Evolutionary conservation across 768 basidiomycete species (phyloP), one percentile per base, ranked within the genome.

Genomic region (Trametes cinnabarina): DNA sequence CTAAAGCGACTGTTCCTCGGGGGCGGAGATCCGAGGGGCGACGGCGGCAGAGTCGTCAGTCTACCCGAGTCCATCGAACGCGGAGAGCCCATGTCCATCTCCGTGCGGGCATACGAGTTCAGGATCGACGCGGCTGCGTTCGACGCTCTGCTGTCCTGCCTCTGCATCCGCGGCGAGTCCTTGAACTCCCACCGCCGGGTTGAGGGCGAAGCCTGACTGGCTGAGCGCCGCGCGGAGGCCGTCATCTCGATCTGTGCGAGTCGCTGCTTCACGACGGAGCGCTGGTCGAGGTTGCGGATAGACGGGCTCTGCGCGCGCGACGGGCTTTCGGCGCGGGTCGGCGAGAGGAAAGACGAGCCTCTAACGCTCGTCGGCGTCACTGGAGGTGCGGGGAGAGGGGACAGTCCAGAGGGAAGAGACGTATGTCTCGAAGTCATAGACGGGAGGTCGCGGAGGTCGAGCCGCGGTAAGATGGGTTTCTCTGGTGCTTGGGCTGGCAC

Each of bases 191-290:
- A 53, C 8, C 32, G 43, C 12, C 47, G 53, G 34, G 53, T 23
- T 49, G 47, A 19, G 17, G 58, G 22, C 34, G 48, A 41, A 37
- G 40, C 25, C 9, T 59, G 69, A 57, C 47, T 72, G 60, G 22
- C 35, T n/a, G 52, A 28, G 41, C 57, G 53, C 4, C 47, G 12
- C 2, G 63, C 54, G 19, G 61, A 65, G 37, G 40, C 56, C 39
- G 42, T 67, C 25, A 68, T 61, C 64, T 86, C 79, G 11, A 88
- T 80, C 63, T 87, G 79, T 10, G 83, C 82, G 14, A 87, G 76
- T 34, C 87, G 83, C 61, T 85, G 81, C 58, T 80, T 82, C 44
- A 90, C 88, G 22, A 88, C 79, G 7, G 86, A 88, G 37, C 82
- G 69, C 53, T 78, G 77, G 57, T 77, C 80, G 15, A 89, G 76